Percentiles rank a stretch among this genome's conserved stretches.
Evolutionary conservation across 225 moss, liverwort and hornwort genomes (phyloP).

Genomic region (Thuidium tamariscinum): DNA sequence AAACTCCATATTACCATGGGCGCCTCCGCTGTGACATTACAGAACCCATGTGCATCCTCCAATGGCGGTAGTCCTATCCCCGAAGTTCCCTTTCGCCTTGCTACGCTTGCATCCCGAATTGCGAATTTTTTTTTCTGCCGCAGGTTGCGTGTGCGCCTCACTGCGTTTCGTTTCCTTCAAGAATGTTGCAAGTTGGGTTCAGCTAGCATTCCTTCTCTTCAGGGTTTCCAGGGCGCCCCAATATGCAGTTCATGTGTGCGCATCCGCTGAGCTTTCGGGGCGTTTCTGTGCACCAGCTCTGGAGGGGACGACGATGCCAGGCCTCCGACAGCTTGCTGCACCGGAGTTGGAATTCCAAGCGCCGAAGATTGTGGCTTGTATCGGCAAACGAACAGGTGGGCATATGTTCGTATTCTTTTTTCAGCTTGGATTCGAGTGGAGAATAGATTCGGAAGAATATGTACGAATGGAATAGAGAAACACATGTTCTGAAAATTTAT

Average conservation of each 20-base stretch:
- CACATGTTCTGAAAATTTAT: too few species aligned
- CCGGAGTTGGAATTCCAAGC: neutral
- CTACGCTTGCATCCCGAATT: neutral
- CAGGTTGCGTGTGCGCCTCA: neutral
- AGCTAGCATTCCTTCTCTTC: neutral
- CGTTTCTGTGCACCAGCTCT: neutral
- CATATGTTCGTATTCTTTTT: neutral
- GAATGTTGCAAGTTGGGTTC: neutral
- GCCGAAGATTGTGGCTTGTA: neutral
- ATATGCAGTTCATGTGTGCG: conserved; percentile 21
- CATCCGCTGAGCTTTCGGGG: conserved; percentile 2
- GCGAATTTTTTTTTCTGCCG: neutral
- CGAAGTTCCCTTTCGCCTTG: neutral
- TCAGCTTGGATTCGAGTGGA: neutral
- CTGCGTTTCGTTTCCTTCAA: neutral
- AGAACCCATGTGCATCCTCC: neutral
- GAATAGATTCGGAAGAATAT: neutral
- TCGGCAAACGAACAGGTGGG: conserved; percentile 28
- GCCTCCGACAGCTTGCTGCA: neutral
- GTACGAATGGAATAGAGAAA: neutral
- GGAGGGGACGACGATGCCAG: neutral
- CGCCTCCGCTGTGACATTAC: neutral
- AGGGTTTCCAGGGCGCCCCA: neutral
- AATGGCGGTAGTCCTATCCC: neutral
- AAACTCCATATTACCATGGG: neutral